Conservation (phyloP, 305 asterid genomes). For the Striga hermonthica region DNA sequence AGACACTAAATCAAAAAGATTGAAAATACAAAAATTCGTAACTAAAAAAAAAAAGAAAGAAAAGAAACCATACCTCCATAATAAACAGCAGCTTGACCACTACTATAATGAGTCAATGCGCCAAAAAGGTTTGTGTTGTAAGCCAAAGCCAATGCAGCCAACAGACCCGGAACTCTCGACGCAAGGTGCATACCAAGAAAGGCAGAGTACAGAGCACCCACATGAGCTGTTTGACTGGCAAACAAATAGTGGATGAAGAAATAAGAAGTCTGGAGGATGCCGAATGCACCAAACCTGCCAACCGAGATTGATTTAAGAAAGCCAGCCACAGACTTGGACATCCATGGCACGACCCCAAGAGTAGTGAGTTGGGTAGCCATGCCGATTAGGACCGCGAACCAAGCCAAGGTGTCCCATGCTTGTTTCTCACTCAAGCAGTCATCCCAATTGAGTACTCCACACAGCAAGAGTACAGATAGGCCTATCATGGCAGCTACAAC, state of each 20-base stretch:
- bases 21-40: too few relatives aligned
- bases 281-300: constrained; percentile 44
- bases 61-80: constrained; percentile 53
- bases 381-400: constrained; percentile 76
- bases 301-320: constrained; percentile 49
- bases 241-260: constrained; percentile 73
- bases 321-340: constrained; percentile 50
- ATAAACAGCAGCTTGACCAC: constrained; percentile 90
- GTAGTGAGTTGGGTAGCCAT: constrained; percentile 62
- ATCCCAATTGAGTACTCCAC: constrained; percentile 66
- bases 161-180: constrained; percentile 47
- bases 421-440: constrained; percentile 69
- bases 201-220: constrained; percentile 78
- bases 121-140: constrained; percentile 72
- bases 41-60: too few relatives aligned
- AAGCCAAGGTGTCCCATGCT: constrained; percentile 79
- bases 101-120: constrained; percentile 76
- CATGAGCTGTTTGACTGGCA: constrained; percentile 87
- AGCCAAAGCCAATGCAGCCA: constrained; percentile 58
- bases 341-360: constrained; percentile 67
- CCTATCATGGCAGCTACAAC: constrained; percentile 77
- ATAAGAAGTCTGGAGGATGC: constrained; percentile 55
- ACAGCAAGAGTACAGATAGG: constrained; percentile 48
- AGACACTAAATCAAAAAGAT: too few relatives aligned
- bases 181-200: constrained; percentile 74